These are phyloP conservation scores for Phytophthora boehmeriae DNA, from an alignment of 352 stramenopile species.

Conservation along the genomic window DNA sequence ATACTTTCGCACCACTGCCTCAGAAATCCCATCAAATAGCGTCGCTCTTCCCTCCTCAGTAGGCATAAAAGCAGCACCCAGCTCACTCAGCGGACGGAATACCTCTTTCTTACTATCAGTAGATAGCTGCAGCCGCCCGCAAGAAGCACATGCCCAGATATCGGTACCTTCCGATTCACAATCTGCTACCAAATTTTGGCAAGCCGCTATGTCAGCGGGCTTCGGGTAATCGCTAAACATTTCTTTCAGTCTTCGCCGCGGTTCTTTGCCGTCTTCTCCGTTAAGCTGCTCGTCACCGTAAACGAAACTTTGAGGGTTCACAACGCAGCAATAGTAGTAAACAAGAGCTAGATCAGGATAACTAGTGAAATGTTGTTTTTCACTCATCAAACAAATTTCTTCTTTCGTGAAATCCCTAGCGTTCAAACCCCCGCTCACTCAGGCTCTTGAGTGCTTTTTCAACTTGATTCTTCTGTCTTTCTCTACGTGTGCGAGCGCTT, in stretches of 20 bases:
- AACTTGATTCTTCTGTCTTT: not conserved
- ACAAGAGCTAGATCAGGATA: conserved; percentile 16
- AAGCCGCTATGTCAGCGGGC: conserved; percentile 4
- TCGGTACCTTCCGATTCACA: not conserved
- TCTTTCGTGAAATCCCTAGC: not conserved
- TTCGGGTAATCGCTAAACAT: conserved; percentile 5
- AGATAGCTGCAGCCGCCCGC: conserved; percentile 4
- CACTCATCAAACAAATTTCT: conserved; percentile 9
- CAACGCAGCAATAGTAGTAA: conserved; percentile 25
- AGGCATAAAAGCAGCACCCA: not conserved
- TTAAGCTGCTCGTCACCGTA: conserved; percentile 17
- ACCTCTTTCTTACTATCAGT: conserved; percentile 2
- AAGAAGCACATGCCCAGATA: conserved; percentile 13
- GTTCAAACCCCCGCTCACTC: not conserved
- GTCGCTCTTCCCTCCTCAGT: not conserved
- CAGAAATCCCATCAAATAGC: not conserved
- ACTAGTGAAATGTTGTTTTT: conserved; percentile 14
- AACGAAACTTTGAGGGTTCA: conserved; percentile 9
- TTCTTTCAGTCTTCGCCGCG: not conserved
- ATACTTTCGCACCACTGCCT: conserved; percentile 7
- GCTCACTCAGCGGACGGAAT: not conserved
- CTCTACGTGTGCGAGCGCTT: not conserved
- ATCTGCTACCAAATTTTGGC: not conserved
- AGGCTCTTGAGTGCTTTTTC: not conserved
- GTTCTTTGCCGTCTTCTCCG: not conserved